Evolutionary conservation across 225 moss, liverwort and hornwort species (phyloP), one percentile per base, ranked within the genome.

Genomic region (Straminergon stramineum): DNA sequence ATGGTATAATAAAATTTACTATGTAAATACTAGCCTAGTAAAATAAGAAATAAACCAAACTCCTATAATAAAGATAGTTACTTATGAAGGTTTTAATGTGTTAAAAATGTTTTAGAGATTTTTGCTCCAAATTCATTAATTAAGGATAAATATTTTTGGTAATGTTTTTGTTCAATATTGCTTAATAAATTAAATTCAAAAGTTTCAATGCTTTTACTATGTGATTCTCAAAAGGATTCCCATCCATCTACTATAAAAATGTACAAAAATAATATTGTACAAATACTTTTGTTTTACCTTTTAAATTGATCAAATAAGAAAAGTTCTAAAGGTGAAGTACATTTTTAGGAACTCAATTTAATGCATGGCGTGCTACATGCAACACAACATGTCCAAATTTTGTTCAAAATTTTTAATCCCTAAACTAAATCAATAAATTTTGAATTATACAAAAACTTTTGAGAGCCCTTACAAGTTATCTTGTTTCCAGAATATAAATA

Each of bases 401-500:
- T 34, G 3, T 21, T 21, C 11, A 34, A 34, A 77, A 0, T 8
- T 21, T 52, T 53, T 52, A 20, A 32, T 32, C 0, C 8, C 8
- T 32, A 32, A 7, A 19, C 5, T 4, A 12, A 32, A 31, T 30
- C 0, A 30, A 48, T 2, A 31, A 31, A 32, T 0, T 32, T 51
- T 75, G 52, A 52, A 32, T 0, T 32, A 32, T 20, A 28, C 7
- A 51, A 51, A 32, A 11, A 1, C 1, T 4, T 6, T 48, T 74
- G 45, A 17, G 1, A 75, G 3, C 3, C 11, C 30, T 1, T 48
- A 0, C 8, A 71, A 41, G 26, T 31, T 75, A 19, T 51, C 0
- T 19, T 1, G 4, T 19, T 51, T 51, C 7, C 0, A 5, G 0
- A 18, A 51, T 30, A 31, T 3, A 31, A 31, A 51, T 31, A 7